These are phyloP conservation scores for Polytolypa hystricis DNA, from an alignment of 2,329 filamentous ascomycete genomes.

Conservation along the genomic window DNA sequence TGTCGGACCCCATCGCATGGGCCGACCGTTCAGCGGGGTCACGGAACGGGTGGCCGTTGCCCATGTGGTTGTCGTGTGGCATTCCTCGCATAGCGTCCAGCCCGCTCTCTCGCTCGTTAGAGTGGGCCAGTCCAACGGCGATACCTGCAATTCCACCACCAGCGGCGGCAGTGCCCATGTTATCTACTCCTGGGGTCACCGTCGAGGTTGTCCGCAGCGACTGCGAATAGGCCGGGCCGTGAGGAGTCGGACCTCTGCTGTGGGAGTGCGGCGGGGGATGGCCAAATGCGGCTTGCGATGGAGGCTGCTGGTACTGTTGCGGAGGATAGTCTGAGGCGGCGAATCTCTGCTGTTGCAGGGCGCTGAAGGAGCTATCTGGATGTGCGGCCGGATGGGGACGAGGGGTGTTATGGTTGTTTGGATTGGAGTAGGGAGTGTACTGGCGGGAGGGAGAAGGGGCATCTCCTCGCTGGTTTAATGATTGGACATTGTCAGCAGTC, in stretches of 20 bases:
- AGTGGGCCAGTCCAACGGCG: constrained; percentile 53
- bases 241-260: constrained; percentile 4
- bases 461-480: neutral
- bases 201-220: constrained; percentile 26
- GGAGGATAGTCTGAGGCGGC: constrained; percentile 7
- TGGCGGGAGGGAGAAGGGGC: neutral
- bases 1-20: constrained; percentile 26
- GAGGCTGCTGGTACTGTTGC: constrained; percentile 10
- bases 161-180: constrained; percentile 51
- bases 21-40: constrained; percentile 26
- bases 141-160: constrained; percentile 52
- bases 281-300: constrained; percentile 8
- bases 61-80: constrained; percentile 14
- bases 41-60: constrained; percentile 12
- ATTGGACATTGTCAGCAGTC: neutral
- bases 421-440: neutral
- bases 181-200: constrained; percentile 54
- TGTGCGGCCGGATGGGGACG: constrained; percentile 13
- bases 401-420: constrained; percentile 1
- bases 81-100: constrained; percentile 47
- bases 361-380: constrained; percentile 13
- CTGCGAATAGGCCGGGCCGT: constrained; percentile 17
- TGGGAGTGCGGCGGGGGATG: constrained; percentile 9
- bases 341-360: constrained; percentile 9
- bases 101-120: constrained; percentile 54